Conservation (phyloP, 2,329 filamentous ascomycete species). For the Fusarium udum region DNA sequence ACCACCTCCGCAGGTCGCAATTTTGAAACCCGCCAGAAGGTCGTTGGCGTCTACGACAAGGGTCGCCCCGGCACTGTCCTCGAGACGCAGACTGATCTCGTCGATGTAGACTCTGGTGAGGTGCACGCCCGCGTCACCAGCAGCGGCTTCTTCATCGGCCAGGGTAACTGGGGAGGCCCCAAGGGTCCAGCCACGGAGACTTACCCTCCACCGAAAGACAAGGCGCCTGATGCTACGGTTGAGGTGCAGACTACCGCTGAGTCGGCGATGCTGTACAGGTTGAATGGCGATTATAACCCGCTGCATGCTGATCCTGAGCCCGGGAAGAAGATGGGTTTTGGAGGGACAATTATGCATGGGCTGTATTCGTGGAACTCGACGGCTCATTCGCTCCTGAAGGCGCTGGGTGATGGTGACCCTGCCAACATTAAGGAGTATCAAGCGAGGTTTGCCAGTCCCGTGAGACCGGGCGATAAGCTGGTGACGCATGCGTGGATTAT, state of each 20-base stretch:
- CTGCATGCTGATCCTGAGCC: slow-evolving; percentile 56
- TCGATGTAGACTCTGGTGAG: slow-evolving; percentile 51
- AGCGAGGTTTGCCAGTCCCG: slow-evolving; percentile 57
- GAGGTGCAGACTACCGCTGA: slow-evolving; percentile 52
- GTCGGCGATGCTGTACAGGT: slow-evolving; percentile 52
- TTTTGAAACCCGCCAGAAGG: slow-evolving; percentile 51
- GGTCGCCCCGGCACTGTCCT: slow-evolving; percentile 41
- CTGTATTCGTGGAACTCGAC: slow-evolving; percentile 59
- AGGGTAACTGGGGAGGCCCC: slow-evolving; percentile 56
- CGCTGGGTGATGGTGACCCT: slow-evolving; percentile 53
- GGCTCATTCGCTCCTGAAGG: slow-evolving; percentile 53
- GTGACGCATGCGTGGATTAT: slow-evolving; percentile 55
- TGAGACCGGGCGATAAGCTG: slow-evolving; percentile 57
- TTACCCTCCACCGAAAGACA: slow-evolving; percentile 44
- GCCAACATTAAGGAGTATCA: slow-evolving; percentile 53
- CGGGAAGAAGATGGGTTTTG: slow-evolving; percentile 55
- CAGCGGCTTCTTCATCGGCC: slow-evolving; percentile 55
- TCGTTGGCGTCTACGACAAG: slow-evolving; percentile 58
- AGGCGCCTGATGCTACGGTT: slow-evolving; percentile 51
- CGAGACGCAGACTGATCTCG: slow-evolving; percentile 51
- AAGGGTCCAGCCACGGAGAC: slow-evolving; percentile 49
- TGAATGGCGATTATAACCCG: slow-evolving; percentile 61
- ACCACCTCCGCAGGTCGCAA: slow-evolving; percentile 48
- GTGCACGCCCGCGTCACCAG: slow-evolving; percentile 52
- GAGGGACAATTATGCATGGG: slow-evolving; percentile 57